A percentile compares a stretch with the other conserved stretches of the same genome.
Conservation (phyloP, 768 basidiomycete species). For the Amanita subjunquillea region DNA sequence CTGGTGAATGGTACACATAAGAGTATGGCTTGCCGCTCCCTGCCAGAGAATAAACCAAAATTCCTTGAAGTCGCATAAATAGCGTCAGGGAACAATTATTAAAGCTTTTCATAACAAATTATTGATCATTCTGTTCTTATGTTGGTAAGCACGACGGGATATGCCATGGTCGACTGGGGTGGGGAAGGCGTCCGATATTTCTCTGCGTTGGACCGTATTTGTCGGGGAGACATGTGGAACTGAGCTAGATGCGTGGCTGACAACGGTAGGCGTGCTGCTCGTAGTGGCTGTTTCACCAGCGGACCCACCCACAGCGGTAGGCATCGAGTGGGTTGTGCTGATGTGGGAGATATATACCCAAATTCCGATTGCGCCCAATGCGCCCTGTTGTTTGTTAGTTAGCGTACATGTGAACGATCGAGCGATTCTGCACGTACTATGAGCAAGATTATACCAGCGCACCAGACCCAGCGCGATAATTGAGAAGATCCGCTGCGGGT, state of each 20-base stretch:
- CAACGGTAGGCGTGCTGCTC: conserved; percentile 9
- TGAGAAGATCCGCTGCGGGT: conserved; percentile 43
- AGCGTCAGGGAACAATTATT: neutral
- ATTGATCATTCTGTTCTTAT: conserved; percentile 1
- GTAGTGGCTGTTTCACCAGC: conserved; percentile 28
- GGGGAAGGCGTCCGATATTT: neutral
- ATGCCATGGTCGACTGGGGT: neutral
- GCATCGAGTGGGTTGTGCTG: conserved; percentile 34
- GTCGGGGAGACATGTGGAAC: conserved; percentile 48
- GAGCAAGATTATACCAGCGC: conserved; percentile 51
- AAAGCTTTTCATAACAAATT: neutral
- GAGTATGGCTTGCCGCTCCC: neutral
- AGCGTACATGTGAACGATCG: neutral
- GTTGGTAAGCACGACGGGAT: neutral
- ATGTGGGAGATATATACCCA: conserved; percentile 52
- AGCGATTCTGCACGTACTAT: conserved; percentile 25
- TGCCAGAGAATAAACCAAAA: neutral
- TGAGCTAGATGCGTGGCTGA: conserved; percentile 13
- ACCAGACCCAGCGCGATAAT: conserved; percentile 60
- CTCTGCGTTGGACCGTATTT: conserved; percentile 37
- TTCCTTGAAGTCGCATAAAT: neutral
- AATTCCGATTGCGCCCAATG: conserved; percentile 46
- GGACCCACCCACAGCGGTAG: conserved; percentile 56
- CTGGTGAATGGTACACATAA: neutral
- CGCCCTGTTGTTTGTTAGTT: conserved; percentile 21